A percentile compares a stretch with the other conserved stretches of the same genome.
phyloP scores from a whole-genome alignment of 768 basidiomycete genomes.

The Leccinum rimulosum region DNA sequence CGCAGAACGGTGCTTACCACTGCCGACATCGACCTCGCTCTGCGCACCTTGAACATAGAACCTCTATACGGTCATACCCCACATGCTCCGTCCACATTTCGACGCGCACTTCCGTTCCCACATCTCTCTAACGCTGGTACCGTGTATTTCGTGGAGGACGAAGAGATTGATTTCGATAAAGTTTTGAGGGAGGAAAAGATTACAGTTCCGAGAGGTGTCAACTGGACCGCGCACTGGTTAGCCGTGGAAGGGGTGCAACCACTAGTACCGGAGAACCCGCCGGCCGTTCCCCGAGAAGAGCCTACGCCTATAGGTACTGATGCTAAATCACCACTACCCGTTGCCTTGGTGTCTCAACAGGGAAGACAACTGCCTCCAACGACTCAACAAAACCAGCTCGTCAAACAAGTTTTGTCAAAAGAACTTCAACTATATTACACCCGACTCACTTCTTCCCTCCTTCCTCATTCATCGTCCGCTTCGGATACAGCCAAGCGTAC shows the following conservation, averaged over 20 bases:
- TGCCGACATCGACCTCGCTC: constrained; percentile 88
- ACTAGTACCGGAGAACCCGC: constrained; percentile 92
- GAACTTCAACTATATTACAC: constrained; percentile 95
- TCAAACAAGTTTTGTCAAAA: constrained; percentile 88
- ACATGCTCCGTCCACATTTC: constrained; percentile 33
- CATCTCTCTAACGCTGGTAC: constrained; percentile 52
- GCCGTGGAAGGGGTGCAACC: constrained; percentile 98
- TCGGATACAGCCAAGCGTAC: constrained; percentile 69
- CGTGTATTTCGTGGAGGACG: constrained; percentile 93
- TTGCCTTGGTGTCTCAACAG: constrained; percentile 21
- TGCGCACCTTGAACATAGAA: constrained; percentile 94
- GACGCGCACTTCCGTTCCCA: constrained; percentile 47
- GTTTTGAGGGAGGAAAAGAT: constrained; percentile 86
- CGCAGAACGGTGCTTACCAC: constrained; percentile 87
- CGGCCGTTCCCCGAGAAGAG: constrained; percentile 66
- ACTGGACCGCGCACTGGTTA: constrained; percentile 95
- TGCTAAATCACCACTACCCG: constrained; percentile 28
- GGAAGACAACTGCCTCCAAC: constrained; percentile 25
- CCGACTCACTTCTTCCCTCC: constrained; percentile 79
- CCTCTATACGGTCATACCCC: constrained; percentile 72
- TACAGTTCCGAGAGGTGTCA: constrained; percentile 72
- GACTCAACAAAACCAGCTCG: constrained; percentile 64
- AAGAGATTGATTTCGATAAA: constrained; percentile 95
- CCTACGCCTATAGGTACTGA: constrained; percentile 28
- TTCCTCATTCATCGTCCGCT: constrained; percentile 48